phyloP scores from a whole-genome alignment of 1,139 yeast species.

The Pichia sp. region DNA sequence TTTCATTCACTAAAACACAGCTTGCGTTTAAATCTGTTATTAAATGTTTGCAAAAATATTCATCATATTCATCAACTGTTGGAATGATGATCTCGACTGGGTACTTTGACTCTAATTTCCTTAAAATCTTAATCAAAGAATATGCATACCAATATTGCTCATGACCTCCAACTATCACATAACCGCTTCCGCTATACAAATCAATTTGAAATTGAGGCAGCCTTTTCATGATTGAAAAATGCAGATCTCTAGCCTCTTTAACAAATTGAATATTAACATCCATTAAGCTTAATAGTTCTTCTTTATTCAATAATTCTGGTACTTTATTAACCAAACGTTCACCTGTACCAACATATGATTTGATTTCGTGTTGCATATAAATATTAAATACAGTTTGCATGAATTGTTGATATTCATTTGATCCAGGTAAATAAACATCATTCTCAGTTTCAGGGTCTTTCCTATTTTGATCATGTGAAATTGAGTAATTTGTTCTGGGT shows the following conservation, averaged over 20 bases:
- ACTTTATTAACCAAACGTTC: neutral
- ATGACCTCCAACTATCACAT: conserved; percentile 57
- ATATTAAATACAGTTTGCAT: neutral
- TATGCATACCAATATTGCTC: conserved; percentile 46
- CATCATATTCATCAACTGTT: conserved; percentile 39
- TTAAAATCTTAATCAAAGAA: conserved; percentile 42
- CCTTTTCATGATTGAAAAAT: neutral
- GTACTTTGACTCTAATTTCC: conserved; percentile 43
- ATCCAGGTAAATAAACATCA: neutral
- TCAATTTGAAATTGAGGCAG: neutral
- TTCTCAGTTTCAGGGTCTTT: too few species aligned
- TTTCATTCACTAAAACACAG: conserved; percentile 30
- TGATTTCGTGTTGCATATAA: neutral
- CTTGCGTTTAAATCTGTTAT: conserved; percentile 40
- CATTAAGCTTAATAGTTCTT: neutral
- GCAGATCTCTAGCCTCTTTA: neutral
- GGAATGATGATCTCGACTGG: conserved; percentile 61
- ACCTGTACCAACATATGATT: neutral
- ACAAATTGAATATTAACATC: neutral
- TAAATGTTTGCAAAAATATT: conserved; percentile 38
- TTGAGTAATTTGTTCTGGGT: too few species aligned
- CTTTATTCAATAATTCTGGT: neutral
- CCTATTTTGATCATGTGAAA: too few species aligned
- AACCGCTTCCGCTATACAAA: conserved; percentile 43
- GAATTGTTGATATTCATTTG: neutral